phyloP scores from a whole-genome alignment of 352 stramenopile genomes.

The Phytophthora crassamura region DNA sequence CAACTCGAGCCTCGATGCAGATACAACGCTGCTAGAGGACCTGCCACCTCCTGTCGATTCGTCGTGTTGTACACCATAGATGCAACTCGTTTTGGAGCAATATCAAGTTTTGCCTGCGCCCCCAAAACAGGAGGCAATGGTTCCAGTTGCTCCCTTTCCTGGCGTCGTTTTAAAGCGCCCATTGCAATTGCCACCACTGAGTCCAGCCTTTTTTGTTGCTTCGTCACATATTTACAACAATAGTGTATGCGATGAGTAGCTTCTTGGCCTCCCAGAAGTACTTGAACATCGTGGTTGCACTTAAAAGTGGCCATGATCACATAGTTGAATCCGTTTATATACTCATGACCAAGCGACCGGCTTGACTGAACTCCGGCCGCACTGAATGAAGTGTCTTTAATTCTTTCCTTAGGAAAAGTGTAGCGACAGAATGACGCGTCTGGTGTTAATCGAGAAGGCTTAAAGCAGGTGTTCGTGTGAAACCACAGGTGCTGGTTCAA shows the following conservation, averaged over 20 bases:
- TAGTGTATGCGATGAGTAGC: not conserved
- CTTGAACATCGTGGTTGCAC: not conserved
- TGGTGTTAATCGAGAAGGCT: not conserved
- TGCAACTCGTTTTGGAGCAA: not conserved
- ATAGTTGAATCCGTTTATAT: constrained; percentile 9
- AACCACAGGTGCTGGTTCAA: constrained; percentile 3
- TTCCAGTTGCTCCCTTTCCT: not conserved
- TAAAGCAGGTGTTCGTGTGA: not conserved
- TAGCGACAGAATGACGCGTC: not conserved
- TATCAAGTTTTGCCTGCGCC: not conserved
- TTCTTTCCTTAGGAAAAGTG: not conserved
- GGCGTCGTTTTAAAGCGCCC: not conserved
- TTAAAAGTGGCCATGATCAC: constrained; percentile 3
- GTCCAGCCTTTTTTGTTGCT: constrained; percentile 2
- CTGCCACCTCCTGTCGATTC: constrained; percentile 6
- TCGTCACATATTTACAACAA: constrained; percentile 6
- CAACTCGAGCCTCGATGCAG: not conserved
- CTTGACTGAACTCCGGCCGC: not conserved
- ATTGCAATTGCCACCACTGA: constrained; percentile 1
- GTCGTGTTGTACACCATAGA: not conserved
- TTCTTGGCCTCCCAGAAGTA: not conserved
- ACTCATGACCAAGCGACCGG: not conserved
- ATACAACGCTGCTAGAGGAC: not conserved
- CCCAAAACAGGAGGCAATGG: too few relatives aligned
- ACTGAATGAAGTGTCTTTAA: not conserved